Conservation (phyloP, 2,329 filamentous ascomycete genomes). For the Pseudogymnoascus sp. region DNA sequence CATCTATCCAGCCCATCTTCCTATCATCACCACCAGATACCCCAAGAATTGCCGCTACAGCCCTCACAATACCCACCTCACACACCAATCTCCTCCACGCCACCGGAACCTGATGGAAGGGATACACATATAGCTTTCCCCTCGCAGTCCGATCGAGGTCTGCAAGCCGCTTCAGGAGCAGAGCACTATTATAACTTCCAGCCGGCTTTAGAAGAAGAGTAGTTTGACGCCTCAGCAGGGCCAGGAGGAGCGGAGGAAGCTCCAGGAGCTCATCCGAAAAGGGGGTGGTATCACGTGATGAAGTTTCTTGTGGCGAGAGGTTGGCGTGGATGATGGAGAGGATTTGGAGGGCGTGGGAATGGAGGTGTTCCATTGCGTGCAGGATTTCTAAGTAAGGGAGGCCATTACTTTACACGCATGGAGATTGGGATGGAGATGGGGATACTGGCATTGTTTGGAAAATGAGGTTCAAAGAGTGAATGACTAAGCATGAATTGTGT, state of each 20-base stretch:
- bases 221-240: not conserved
- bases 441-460: not conserved
- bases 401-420: not conserved
- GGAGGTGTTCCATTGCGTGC: not conserved
- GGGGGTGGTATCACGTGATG: not conserved
- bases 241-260: not conserved
- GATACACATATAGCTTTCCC: constrained; percentile 60
- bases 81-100: constrained; percentile 66
- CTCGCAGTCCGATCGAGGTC: constrained; percentile 52
- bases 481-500: not conserved
- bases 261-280: not conserved
- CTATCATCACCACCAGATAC: not conserved
- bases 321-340: not conserved
- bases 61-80: constrained; percentile 59
- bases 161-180: constrained; percentile 34
- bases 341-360: not conserved
- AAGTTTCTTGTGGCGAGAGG: not conserved
- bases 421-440: not conserved
- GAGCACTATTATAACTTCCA: not conserved
- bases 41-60: constrained; percentile 22
- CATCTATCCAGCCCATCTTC: constrained; percentile 15
- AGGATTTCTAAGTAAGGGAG: not conserved
- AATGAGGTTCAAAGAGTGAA: not conserved
- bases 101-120: constrained; percentile 55
- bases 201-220: not conserved